Evolutionary conservation across 495 filamentous ascomycete species (phyloP), one percentile per base, ranked within the genome.

Genomic region (Aspergillus heteromorphus): DNA sequence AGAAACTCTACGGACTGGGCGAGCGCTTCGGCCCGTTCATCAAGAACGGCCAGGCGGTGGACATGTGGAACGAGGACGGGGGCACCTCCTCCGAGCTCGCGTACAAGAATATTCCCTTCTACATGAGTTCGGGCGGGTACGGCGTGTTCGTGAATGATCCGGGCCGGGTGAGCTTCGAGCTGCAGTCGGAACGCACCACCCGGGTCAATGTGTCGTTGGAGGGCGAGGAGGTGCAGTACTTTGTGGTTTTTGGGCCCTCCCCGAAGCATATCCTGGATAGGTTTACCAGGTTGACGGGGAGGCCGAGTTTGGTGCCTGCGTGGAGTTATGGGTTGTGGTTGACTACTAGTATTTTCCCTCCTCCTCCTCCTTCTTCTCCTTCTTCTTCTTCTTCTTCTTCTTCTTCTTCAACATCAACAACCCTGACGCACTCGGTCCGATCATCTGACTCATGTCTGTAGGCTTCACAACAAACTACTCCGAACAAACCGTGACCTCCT

Each of bases 281-380:
- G 53, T 88, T 88, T 64, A 79, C 82, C 0, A 64, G 76, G 27
- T 63, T 88, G 20, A 87, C 84, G 0, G 85, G 86, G 0, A 68
- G 70, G 19, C 79, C 86, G 4, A 77, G 71, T 14, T 72, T 78
- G 29, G 77, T 87, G 3, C 86, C 85, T 4, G 73, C 80, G 16
- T 89, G 85, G 86, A 85, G 80, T 59, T 87, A 83, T 59, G 85
- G 85, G 13, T 73, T 88, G 16, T 88, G 86, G 85, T 72, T 88
- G 7, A 86, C 77, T 36, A 89, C 85, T 0, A 83, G 71, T 69
- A 41, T 16, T 58, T 54, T 45, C 11, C 9, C 20, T 17, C 40
- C 27, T 20, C 29, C 65, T 34, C 9, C 17, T 40, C 9, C 16
- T 7, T 55, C 14, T 18, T 40, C 25, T 21, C 11, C 19, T 49